Conservation (phyloP, 2,329 filamentous ascomycete genomes). For the Zymoseptoria pseudotritici region DNA sequence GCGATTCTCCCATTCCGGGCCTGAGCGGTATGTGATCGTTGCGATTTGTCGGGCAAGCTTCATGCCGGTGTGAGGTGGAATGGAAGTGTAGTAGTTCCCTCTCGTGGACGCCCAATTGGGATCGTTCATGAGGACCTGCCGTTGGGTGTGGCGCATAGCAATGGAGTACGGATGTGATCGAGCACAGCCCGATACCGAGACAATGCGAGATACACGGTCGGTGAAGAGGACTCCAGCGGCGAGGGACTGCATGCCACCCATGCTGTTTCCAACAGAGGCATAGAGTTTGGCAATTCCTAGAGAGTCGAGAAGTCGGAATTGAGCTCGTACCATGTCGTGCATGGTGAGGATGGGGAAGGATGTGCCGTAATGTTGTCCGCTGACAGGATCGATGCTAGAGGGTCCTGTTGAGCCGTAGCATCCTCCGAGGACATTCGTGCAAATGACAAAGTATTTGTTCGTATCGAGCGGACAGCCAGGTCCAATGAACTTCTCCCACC, state of each 20-base stretch:
- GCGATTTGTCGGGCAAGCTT: slow-evolving; percentile 96
- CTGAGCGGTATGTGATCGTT: slow-evolving; percentile 92
- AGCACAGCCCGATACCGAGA: slow-evolving; percentile 88
- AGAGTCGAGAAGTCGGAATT: slow-evolving; percentile 78
- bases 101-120: slow-evolving; percentile 75
- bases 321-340: slow-evolving; percentile 94
- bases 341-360: slow-evolving; percentile 92
- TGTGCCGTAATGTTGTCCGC: slow-evolving; percentile 83
- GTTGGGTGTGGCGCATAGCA: slow-evolving; percentile 95
- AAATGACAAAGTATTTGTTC: slow-evolving; percentile 84
- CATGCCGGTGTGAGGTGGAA: slow-evolving; percentile 94
- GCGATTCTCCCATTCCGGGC: slow-evolving; percentile 93
- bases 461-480: slow-evolving; percentile 80
- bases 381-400: slow-evolving; percentile 76
- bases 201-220: slow-evolving; percentile 70
- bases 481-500: slow-evolving; percentile 99
- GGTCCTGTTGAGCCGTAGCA: slow-evolving; percentile 96
- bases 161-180: slow-evolving; percentile 96
- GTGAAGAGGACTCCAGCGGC: slow-evolving; percentile 80
- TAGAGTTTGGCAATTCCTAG: slow-evolving; percentile 73
- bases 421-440: slow-evolving; percentile 91
- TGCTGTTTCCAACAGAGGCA: slow-evolving; percentile 89
- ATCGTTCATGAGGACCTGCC: slow-evolving; percentile 98
- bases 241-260: slow-evolving; percentile 97
- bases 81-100: slow-evolving; percentile 74